Base-by-base conservation (phyloP, 306 rosid species). In the Malus orientalis region DNA sequence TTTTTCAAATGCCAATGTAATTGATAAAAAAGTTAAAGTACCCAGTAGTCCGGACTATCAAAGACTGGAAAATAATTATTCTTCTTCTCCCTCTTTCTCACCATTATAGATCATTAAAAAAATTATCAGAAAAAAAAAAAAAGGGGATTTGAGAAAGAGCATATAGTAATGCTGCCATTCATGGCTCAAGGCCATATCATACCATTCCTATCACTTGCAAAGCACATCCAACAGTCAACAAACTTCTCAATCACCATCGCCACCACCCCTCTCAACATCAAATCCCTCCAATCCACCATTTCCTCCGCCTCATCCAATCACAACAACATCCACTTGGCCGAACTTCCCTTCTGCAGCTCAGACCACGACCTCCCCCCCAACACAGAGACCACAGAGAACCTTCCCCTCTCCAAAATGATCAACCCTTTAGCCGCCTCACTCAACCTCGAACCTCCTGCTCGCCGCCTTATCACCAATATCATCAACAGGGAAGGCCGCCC, bases 101-200 rank as follows among this genome's bases (percentile, higher is more conserved):
- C 8, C 38, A 36, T 36, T 36, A 36, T 6, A 36, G 8, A 6
- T 36, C 38, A 36, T 36, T 36, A 2, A 36, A 4, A 51, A 22
- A 51, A 15, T 70, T 3, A 7, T 40, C 38, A 9, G 58, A 13
- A 51, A 16, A 15, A 18, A 15, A n/a, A 30, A 32, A 32, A 32
- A 4, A 4, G 4, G 85, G 75, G 32, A 1, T 27, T 54, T 6
- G 49, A 53, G 15, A 3, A 29, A 30, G 67, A 40, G 6, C 83
- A 81, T 4, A 87, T 92, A 2, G 87, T 92, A 10, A 87, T 92
- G 96, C 71, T 72, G 13, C 97, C 91, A 5, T 84, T 76, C 74
- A 78, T 90, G 83, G 97, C 89, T 12, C 91, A 85, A 40, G 97
- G 96, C 8, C 97, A 92, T 80, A 76, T 88, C 38, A 92, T 85